Evolutionary conservation across 106 monocot species (phyloP).

Genomic region (Dioscorea alata): DNA sequence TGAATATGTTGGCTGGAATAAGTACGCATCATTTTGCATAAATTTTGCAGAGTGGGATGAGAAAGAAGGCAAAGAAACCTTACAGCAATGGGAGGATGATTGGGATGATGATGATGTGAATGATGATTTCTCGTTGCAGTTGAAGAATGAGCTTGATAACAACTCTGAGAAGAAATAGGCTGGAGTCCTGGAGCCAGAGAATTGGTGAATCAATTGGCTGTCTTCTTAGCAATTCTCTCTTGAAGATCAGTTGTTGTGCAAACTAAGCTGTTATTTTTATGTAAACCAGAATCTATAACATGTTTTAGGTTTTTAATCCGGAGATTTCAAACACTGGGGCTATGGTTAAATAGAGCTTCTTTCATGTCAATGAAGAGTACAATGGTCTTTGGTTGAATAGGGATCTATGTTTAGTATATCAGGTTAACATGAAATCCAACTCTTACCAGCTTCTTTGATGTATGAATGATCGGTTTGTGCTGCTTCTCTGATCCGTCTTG

Average conservation of each 20-base stretch:
- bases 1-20: not conserved
- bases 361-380: no score
- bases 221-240: no score
- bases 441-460: constrained; percentile 9
- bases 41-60: constrained; percentile 79
- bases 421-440: constrained; percentile 7
- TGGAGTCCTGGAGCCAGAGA: no score
- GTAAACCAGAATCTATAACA: no score
- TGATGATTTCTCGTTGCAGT: constrained; percentile 63
- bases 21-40: not conserved
- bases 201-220: no score
- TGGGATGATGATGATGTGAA: constrained; percentile 79
- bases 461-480: not conserved
- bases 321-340: no score
- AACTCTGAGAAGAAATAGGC: constrained; percentile 34
- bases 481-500: constrained; percentile 15
- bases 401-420: not conserved
- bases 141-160: constrained; percentile 47
- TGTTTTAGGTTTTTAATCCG: no score
- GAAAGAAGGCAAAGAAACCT: constrained; percentile 66
- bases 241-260: no score
- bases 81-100: constrained; percentile 76
- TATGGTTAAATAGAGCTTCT: no score
- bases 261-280: no score
- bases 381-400: no score